Evolutionary conservation across 139 green algal genomes (phyloP), one percentile per base, ranked within the genome.

Genomic region (Micromonas pusilla): DNA sequence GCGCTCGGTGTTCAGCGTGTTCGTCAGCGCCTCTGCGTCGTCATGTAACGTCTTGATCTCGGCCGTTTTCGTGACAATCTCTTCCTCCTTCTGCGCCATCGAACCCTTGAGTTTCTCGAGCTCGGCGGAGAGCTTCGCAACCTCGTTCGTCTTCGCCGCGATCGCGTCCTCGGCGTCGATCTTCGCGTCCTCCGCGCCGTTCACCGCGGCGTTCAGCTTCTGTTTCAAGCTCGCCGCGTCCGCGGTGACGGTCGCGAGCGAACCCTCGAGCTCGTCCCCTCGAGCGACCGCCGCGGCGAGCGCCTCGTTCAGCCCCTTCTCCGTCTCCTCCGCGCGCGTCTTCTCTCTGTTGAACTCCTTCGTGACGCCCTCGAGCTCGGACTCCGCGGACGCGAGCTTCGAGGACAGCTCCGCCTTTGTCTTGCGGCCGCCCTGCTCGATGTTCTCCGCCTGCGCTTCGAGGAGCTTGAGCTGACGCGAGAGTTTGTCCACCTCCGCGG

Each of bases 1-100:
- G 26, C 57, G 16, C 57, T 79, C 73, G 21, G 53, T 26, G n/a
- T 87, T 78, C 36, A 91, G 66, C 19, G 25, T 34, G 0, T 45
- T 37, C 31, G 80, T 39, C 13, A 79, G 39, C 34, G 52, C 72
- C 21, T 77, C 39, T 2, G 19, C 62, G 9, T 80, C 37, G 32
- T 73, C 16, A 30, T 45, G 64, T 60, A 72, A 66, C 2, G 68
- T 30, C 32, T 78, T 32, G 6, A 72, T 21, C 54, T 84, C 28
- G 53, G 72, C 64, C 1, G 38, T 39, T 3, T 54, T 1, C 53
- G 63, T 68, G 72, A 6, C 32, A 13, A 28, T 30, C 76, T 82
- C 45, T 25, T 32, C 52, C 28, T 53, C 34, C 23, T 33, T 72
- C 31, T 28, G 32, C 73, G 53, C 57, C 16, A 72, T 31, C 31